A percentile compares a stretch with the other conserved stretches of the same genome.
Conservation (phyloP, 306 rosid species). For the Cucumis sativus region Cucumber_9930_V3 NC_026656.2:19487001-19487500, state of each 20-base stretch:
- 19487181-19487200: background rate
- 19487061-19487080: background rate
- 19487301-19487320: too few species aligned
- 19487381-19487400: background rate
- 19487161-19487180: too few species aligned
- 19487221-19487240: background rate
- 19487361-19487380: background rate
- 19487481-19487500: constrained; percentile 1
- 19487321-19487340: background rate
- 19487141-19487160: background rate
- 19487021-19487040: too few species aligned
- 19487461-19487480: background rate
- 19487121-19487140: constrained; percentile 1
- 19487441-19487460: background rate
- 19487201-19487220: background rate
- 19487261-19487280: background rate
- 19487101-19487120: constrained; percentile 2
- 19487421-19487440: background rate
- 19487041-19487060: too few species aligned
- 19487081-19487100: background rate
- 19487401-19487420: background rate
- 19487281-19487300: too few species aligned
- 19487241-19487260: background rate
- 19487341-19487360: background rate
- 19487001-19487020: too few species aligned